Evolutionary conservation across 78 protist genomes (phyloP).

Genomic region (Dictyostelium discoideum): DNA sequence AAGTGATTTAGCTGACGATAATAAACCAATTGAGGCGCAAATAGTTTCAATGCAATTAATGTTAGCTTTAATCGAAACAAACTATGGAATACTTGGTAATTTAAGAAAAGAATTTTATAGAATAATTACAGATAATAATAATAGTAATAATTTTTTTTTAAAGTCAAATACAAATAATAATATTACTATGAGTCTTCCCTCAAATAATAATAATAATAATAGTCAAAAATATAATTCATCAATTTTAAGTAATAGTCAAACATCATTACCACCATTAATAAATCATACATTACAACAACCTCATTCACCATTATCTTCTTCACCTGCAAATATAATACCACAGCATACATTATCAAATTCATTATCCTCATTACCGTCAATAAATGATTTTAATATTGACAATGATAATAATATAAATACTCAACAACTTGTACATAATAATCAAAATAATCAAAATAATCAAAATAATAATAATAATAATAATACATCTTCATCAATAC

Average conservation of each 20-base stretch:
- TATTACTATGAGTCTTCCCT: not conserved
- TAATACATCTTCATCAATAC: not conserved
- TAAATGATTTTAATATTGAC: not conserved
- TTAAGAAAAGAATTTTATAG: conserved; percentile 7
- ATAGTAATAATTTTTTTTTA: not conserved
- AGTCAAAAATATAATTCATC: not conserved
- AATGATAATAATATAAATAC: not conserved
- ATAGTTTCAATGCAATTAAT: conserved; percentile 26
- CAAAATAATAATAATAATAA: not conserved
- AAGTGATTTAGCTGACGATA: conserved; percentile 18
- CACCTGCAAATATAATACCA: not conserved
- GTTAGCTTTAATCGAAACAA: conserved; percentile 27
- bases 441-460: not conserved
- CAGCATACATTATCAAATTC: not conserved
- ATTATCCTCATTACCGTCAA: not conserved
- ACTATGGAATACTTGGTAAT: conserved; percentile 14
- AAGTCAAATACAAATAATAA: not conserved
- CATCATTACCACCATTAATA: not conserved
- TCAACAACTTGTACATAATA: not conserved
- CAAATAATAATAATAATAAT: not conserved
- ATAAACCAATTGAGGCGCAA: conserved; percentile 36
- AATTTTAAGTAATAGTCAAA: not conserved
- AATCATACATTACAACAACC: not conserved
- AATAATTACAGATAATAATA: not conserved
- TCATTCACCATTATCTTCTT: not conserved